Conservation (phyloP, 495 filamentous ascomycete species). For the Neurospora sp. region DNA sequence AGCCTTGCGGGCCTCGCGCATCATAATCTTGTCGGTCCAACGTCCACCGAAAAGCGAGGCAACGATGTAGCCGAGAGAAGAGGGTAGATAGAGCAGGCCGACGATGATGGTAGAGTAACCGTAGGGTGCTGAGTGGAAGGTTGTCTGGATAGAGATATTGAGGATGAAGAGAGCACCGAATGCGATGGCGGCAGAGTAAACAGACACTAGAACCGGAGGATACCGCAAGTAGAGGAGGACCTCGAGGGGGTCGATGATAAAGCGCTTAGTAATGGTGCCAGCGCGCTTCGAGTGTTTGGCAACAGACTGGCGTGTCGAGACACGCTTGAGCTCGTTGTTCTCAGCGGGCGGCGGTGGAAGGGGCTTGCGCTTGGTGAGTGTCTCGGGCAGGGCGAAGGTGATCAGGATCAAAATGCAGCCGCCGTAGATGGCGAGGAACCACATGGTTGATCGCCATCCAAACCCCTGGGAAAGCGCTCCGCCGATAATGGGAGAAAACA, state of each 20-base stretch:
- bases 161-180: conserved; percentile 79
- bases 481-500: conserved; percentile 80
- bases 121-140: conserved; percentile 68
- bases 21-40: conserved; percentile 91
- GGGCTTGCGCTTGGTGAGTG: conserved; percentile 31
- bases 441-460: conserved; percentile 79
- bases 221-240: conserved; percentile 73
- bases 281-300: conserved; percentile 42
- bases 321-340: conserved; percentile 33
- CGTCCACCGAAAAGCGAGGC: conserved; percentile 65
- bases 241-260: conserved; percentile 70
- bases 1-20: conserved; percentile 62
- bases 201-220: conserved; percentile 67
- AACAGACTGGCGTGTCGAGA: conserved; percentile 55
- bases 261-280: conserved; percentile 47
- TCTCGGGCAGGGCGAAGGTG: conserved; percentile 63
- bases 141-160: conserved; percentile 73
- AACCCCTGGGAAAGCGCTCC: conserved; percentile 61
- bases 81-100: conserved; percentile 74
- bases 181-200: conserved; percentile 73
- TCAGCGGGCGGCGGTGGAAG: background rate
- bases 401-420: conserved; percentile 52
- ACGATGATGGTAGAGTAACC: conserved; percentile 62
- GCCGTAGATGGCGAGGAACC: conserved; percentile 77
- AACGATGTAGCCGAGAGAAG: conserved; percentile 66